A percentile compares a stretch with the other conserved stretches of the same genome.
Evolutionary conservation across 2,329 filamentous ascomycete genomes (phyloP).

Genomic region (Phoma sp.): DNA sequence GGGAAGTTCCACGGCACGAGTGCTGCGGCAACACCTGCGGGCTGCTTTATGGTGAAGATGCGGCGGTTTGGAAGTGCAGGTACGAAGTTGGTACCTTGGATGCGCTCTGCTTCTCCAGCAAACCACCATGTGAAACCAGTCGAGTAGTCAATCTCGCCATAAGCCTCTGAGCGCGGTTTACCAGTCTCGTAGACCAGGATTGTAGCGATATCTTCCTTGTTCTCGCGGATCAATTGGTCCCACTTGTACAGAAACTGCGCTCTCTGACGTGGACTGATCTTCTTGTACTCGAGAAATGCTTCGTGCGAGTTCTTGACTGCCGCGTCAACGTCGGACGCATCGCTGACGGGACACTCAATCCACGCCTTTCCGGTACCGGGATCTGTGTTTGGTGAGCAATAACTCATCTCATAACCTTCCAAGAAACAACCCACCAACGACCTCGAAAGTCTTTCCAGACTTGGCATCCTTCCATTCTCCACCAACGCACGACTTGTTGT

Average conservation of each 20-base stretch:
- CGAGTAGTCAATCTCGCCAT: slow-evolving; percentile 61
- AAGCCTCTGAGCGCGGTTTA: slow-evolving; percentile 59
- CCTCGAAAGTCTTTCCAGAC: slow-evolving; percentile 63
- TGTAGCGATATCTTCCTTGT: slow-evolving; percentile 66
- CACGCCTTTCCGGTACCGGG: slow-evolving; percentile 58
- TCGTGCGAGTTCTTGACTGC: slow-evolving; percentile 65
- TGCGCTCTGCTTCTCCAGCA: slow-evolving; percentile 59
- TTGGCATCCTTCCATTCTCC: slow-evolving; percentile 63
- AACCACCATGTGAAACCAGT: slow-evolving; percentile 64
- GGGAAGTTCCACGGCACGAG: slow-evolving; percentile 78
- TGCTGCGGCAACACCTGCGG: slow-evolving; percentile 70
- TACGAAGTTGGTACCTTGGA: slow-evolving; percentile 66
- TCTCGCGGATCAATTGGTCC: slow-evolving; percentile 67
- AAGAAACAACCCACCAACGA: slow-evolving; percentile 52
- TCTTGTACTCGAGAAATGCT: slow-evolving; percentile 67
- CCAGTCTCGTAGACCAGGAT: slow-evolving; percentile 67
- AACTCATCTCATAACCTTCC: no score
- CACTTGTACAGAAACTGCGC: slow-evolving; percentile 69
- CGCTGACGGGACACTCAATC: slow-evolving; percentile 56
- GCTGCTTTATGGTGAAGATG: slow-evolving; percentile 76
- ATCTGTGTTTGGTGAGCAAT: slow-evolving; percentile 48
- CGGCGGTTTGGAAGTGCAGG: slow-evolving; percentile 67
- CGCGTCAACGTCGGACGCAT: slow-evolving; percentile 64
- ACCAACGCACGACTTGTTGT: slow-evolving; percentile 59
- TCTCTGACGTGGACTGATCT: slow-evolving; percentile 64